These are phyloP conservation scores for Scorias spongiosa DNA, from an alignment of 2,329 filamentous ascomycete species.

Conservation along the genomic window DNA sequence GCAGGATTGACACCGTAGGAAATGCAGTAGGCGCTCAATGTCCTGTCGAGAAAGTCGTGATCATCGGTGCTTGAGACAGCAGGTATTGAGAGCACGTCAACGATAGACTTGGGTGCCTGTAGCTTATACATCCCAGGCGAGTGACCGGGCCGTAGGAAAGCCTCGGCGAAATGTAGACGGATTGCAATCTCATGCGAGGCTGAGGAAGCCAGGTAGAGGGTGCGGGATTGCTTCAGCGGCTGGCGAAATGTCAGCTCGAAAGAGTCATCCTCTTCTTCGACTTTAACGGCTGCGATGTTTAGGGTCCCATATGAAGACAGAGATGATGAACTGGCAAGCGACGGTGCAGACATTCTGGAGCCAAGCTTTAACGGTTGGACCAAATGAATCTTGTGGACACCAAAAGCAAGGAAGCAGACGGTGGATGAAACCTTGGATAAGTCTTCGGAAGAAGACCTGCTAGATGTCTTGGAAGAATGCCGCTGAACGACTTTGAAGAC, in stretches of 20 bases:
- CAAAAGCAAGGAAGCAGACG: constrained; percentile 54
- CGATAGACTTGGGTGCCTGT: constrained; percentile 40
- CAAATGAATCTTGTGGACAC: constrained; percentile 53
- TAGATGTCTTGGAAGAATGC: constrained; percentile 38
- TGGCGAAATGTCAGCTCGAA: constrained; percentile 48
- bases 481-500: constrained; percentile 56
- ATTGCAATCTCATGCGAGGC: constrained; percentile 50
- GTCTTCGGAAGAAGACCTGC: constrained; percentile 49
- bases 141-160: constrained; percentile 51
- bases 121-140: constrained; percentile 47
- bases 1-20: constrained; percentile 53
- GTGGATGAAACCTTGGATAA: constrained; percentile 48
- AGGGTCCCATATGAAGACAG: constrained; percentile 47
- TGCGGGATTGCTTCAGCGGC: constrained; percentile 40
- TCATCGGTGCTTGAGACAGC: constrained; percentile 42
- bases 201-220: constrained; percentile 47
- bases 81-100: constrained; percentile 34
- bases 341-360: constrained; percentile 39
- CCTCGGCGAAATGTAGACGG: constrained; percentile 44
- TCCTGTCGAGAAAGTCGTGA: constrained; percentile 47
- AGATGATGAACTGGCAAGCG: constrained; percentile 31
- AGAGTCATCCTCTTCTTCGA: constrained; percentile 48
- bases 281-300: constrained; percentile 42
- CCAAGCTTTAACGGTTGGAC: constrained; percentile 46
- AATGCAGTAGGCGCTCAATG: constrained; percentile 53